Conservation (phyloP, 2,329 filamentous ascomycete species). For the Neonectria sp. region DNA sequence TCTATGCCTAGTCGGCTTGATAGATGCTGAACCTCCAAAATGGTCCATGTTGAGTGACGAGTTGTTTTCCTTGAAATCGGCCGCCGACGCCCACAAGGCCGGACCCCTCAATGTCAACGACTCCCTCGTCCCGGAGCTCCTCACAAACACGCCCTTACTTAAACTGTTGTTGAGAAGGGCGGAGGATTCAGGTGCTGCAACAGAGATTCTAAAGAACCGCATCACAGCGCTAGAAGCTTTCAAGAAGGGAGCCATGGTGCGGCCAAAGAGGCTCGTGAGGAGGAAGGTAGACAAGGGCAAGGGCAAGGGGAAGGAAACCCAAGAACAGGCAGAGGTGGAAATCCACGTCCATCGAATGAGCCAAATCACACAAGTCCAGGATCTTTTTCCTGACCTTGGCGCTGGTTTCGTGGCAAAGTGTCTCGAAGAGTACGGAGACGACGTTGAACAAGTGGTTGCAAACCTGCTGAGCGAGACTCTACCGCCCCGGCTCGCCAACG, state of each 20-base stretch:
- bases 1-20: conserved; percentile 79
- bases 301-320: conserved; percentile 69
- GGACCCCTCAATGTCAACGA: conserved; percentile 72
- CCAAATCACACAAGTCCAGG: conserved; percentile 90
- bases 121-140: conserved; percentile 85
- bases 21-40: conserved; percentile 77
- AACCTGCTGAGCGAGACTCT: conserved; percentile 86
- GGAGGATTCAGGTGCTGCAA: conserved; percentile 63
- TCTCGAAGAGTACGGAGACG: conserved; percentile 83
- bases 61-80: conserved; percentile 83
- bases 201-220: conserved; percentile 71
- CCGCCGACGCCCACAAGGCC: conserved; percentile 74
- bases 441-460: conserved; percentile 84
- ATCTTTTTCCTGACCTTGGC: conserved; percentile 91
- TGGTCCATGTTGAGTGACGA: conserved; percentile 85
- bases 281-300: conserved; percentile 79
- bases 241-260: conserved; percentile 68
- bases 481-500: conserved; percentile 74
- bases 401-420: conserved; percentile 85
- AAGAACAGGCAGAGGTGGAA: conserved; percentile 58
- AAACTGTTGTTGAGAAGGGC: conserved; percentile 72
- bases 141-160: conserved; percentile 85
- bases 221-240: conserved; percentile 73
- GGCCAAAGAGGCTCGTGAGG: conserved; percentile 65
- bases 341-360: conserved; percentile 87